These are phyloP conservation scores for Retiboletus fuscus DNA, from an alignment of 1,284 basidiomycete species.

Conservation along the genomic window DNA sequence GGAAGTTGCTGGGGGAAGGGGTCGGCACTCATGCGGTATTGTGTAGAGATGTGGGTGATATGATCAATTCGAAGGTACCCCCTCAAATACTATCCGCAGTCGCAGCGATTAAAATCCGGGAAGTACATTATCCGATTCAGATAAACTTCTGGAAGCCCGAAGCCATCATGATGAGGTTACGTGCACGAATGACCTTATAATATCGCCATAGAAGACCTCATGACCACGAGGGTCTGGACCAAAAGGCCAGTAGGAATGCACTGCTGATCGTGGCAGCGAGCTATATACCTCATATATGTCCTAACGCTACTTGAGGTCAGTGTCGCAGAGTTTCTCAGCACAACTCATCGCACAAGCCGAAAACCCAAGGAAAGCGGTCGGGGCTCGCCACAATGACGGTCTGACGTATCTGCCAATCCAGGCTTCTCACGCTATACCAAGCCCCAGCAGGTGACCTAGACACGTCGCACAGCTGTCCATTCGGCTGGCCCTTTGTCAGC, in stretches of 20 bases:
- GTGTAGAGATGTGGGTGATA: background rate
- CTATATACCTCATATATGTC: too few species aligned
- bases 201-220: constrained; percentile 5
- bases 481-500: too few species aligned
- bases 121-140: background rate
- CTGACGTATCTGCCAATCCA: too few species aligned
- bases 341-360: too few species aligned
- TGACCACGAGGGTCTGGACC: background rate
- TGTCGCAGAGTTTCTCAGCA: too few species aligned
- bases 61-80: background rate
- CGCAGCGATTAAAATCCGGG: background rate
- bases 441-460: too few species aligned
- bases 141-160: background rate
- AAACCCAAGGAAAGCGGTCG: too few species aligned
- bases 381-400: too few species aligned
- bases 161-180: background rate
- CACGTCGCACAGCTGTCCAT: too few species aligned
- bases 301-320: too few species aligned
- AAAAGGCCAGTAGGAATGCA: too few species aligned
- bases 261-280: background rate
- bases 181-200: background rate
- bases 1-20: constrained; percentile 43
- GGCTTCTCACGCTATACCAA: too few species aligned
- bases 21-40: constrained; percentile 36
- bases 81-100: constrained; percentile 9